Evolutionary conservation across 139 green algal species (phyloP), one percentile per base, ranked within the genome.

Genomic region (Auxenochlorella protothecoides): DNA sequence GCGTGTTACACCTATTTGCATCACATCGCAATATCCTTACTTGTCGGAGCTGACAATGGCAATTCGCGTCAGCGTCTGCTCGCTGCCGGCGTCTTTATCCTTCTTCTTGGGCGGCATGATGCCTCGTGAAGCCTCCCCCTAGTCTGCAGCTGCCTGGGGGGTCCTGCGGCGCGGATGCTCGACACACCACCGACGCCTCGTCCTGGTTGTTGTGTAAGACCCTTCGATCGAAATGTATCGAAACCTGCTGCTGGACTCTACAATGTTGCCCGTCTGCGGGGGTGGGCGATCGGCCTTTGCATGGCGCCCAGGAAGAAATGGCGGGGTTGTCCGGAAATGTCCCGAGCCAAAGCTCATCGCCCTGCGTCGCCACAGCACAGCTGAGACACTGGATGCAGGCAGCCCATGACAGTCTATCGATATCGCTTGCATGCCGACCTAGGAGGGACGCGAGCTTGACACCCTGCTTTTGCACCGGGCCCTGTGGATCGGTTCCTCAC

Each of bases 21-120:
- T 6, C 14, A 53, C 60, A 4, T 14, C 6, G 3, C 66, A 3
- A 6, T 9, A 3, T 3, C 66, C 74, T 68, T 78, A 96, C 85
- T 90, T 91, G 75, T 97, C 93, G 11, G 85, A 79, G 63, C 77
- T 93, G 7, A 99, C 91, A 76, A 99, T 98, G 44, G 95, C 95
- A 77, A 99, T 98, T 78, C 95, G 89, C 6, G 92, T 97, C 12
- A 97, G 85, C 54, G 78, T 85, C 63, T 99, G 89, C 66, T 92
- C 88, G 12, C 82, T 83, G 53, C 70, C 56, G 12, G 81, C 78
- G 53, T 90, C 74, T 44, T 44, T 44, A 65, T 89, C 84, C 57
- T 95, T 84, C 62, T 92, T 91, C 66, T 93, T 93, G 8, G 90
- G 88, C 55, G 85, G 64, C 89, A 96, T 95, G 70, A 13, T 64